Base-by-base conservation (phyloP, 108 stramenopile species). In the Nitzschia sp. region DNA sequence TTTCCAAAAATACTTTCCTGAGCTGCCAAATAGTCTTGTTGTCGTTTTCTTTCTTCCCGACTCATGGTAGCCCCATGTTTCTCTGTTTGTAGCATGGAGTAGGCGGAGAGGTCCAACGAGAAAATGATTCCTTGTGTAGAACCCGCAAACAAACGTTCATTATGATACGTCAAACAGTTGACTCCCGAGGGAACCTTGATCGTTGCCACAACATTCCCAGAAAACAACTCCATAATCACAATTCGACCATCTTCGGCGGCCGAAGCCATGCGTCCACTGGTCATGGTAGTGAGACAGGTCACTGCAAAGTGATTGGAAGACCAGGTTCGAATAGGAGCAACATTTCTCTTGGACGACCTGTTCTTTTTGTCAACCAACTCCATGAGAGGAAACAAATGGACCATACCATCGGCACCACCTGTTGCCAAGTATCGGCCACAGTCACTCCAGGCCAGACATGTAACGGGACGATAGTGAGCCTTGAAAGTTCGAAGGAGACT, bases 361-460 rank as follows among this genome's bases (percentile, higher is more conserved):
- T 53, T 39, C 15, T 43, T 43, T 19, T 57, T 38, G 20, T 59
- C 63, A 1, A 90, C 86, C 20, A 90, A 46, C 59, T 87, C 89
- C 50, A 86, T 43, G 22, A 90, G 42, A 37, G 76, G 67, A 69
- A 84, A 94, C 5, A 77, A 69, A 73, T 91, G 88, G 3, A 91
- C 81, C 65, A 94, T 89, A 0, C 89, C 92, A 80, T 94, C 92
- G 20, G 81, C 87, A 34, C 90, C 92, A 46, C 83, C 92, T 9
- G 92, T 89, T 14, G 89, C 77, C 53, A 94, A 56, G 42, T 78
- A 83, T 10, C 80, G 54, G 11, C 84, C 88, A 51, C 84, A 89
- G 61, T 83, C 84, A 41, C 73, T 78, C 72, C 86, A 90, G 37
- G 71, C 63, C 65, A 87, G 44, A 25, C 77, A 80, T 1, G 78